Evolutionary conservation across 1,139 yeast species (phyloP), one percentile per base, ranked within the genome.

Genomic region (Taphrina communis): DNA sequence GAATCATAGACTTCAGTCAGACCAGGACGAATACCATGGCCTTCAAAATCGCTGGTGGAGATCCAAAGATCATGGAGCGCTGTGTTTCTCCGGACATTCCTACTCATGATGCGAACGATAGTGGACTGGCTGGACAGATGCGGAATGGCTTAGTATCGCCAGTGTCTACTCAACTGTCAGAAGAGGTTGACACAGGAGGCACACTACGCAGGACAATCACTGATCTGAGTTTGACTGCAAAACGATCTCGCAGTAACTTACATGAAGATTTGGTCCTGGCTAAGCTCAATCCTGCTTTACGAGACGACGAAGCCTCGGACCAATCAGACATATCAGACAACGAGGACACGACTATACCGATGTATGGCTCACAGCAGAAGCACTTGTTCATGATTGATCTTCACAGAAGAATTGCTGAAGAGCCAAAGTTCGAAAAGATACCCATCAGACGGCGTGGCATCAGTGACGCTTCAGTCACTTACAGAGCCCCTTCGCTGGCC

Each of bases 1-100:
- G 73, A 35, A 72, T 72, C 36, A 66, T 72, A 36, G 71, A 69
- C 59, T 42, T 70, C 57, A 63, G 58, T 12, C 62, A 55, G 14
- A 21, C 61, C 14, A 56, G 39, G 36, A 61, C 52, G 14, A 66
- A 68, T 38, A 57, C 61, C 9, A 42, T 41, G 38, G 68, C 68
- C 9, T 65, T 57, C 58, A 48, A 51, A 39, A 38, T 57, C 12
- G 63, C 63, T 11, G 68, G 68, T 11, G 67, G 67, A n/a, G 67
- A 63, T 35, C 55, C 59, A 31, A 12, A n/a, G 25, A 12, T 63
- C 7, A 53, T 63, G 52, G 61, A 55, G 17, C 52, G 67, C n/a
- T 63, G 67, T 41, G 55, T 55, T n/a, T 63, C 67, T 19, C 67
- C 67, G 12, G 67, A 63, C 12, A 63, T 63, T 8, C 67, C 67